These are phyloP conservation scores for Leccinum broughii DNA, from an alignment of 768 basidiomycete genomes.

Conservation along the genomic window DNA sequence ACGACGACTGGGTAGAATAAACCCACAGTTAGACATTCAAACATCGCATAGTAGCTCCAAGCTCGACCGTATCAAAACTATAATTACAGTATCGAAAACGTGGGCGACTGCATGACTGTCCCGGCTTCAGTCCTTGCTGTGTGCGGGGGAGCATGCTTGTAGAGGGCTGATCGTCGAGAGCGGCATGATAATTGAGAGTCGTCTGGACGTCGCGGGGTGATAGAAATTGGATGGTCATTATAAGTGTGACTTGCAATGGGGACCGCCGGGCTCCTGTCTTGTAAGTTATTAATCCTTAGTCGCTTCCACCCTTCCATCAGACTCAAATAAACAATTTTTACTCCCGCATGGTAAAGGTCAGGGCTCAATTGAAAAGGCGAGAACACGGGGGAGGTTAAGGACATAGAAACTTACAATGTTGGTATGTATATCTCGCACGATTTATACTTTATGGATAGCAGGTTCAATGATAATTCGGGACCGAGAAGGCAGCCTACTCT, in stretches of 20 bases:
- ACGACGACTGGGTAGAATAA: neutral
- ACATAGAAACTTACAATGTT: too few relatives aligned
- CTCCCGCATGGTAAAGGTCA: too few relatives aligned
- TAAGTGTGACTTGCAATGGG: neutral
- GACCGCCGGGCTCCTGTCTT: slow-evolving; percentile 1
- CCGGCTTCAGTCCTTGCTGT: slow-evolving; percentile 25
- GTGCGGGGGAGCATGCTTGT: slow-evolving; percentile 34
- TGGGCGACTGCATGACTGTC: slow-evolving; percentile 11
- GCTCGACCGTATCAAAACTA: neutral
- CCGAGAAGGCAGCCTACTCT: too few relatives aligned
- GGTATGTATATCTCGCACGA: too few relatives aligned
- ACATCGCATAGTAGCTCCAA: neutral
- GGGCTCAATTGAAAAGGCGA: too few relatives aligned
- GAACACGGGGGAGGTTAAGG: too few relatives aligned
- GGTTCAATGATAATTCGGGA: too few relatives aligned
- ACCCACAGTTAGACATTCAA: neutral
- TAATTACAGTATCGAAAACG: neutral
- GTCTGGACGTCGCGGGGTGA: slow-evolving; percentile 38
- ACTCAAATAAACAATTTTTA: too few relatives aligned
- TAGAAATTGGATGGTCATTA: slow-evolving; percentile 25
- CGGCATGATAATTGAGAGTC: slow-evolving; percentile 38
- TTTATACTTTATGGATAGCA: too few relatives aligned
- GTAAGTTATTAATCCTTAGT: neutral
- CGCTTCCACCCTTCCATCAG: too few relatives aligned
- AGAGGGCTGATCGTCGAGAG: slow-evolving; percentile 32